Evolutionary conservation across 2,329 filamentous ascomycete species (phyloP).

Genomic region (Exophiala calicioides): DNA sequence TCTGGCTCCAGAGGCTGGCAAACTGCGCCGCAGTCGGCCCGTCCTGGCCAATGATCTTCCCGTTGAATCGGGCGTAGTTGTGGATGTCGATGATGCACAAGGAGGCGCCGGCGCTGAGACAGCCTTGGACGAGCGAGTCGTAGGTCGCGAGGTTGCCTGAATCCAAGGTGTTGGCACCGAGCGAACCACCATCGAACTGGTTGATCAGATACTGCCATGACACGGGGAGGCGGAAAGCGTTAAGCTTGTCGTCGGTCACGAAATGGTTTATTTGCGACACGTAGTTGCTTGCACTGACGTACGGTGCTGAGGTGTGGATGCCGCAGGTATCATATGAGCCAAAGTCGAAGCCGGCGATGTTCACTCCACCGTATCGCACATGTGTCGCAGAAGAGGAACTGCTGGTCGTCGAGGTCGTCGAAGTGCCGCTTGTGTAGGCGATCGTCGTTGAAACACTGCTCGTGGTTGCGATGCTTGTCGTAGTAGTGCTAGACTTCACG

Average conservation of each 20-base stretch:
- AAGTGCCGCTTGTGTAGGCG: too few relatives aligned
- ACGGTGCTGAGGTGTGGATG: not conserved
- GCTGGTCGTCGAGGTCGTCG: not conserved
- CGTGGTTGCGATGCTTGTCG: too few relatives aligned
- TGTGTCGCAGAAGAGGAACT: not conserved
- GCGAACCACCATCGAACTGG: conserved; percentile 51
- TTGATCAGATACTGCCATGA: conserved; percentile 63
- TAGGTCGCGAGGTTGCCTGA: conserved; percentile 53
- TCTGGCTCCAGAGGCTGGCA: conserved; percentile 58
- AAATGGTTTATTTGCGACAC: conserved; percentile 60
- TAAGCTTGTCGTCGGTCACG: conserved; percentile 54
- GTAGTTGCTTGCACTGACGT: conserved; percentile 36
- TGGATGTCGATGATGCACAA: conserved; percentile 59
- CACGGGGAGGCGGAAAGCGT: conserved; percentile 59
- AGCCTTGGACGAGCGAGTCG: conserved; percentile 58
- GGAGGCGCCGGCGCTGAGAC: conserved; percentile 55
- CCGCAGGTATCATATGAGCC: conserved; percentile 39
- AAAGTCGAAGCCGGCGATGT: conserved; percentile 53
- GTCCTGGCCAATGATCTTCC: conserved; percentile 64
- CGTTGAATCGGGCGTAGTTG: conserved; percentile 58
- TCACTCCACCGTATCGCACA: conserved; percentile 38
- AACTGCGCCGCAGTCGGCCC: conserved; percentile 63
- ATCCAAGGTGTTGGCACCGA: conserved; percentile 41
- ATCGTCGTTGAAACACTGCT: too few relatives aligned
- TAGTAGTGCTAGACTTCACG: too few relatives aligned